Evolutionary conservation across 2,329 filamentous ascomycete species (phyloP).

Genomic region (Annulohypoxylon truncatum): DNA sequence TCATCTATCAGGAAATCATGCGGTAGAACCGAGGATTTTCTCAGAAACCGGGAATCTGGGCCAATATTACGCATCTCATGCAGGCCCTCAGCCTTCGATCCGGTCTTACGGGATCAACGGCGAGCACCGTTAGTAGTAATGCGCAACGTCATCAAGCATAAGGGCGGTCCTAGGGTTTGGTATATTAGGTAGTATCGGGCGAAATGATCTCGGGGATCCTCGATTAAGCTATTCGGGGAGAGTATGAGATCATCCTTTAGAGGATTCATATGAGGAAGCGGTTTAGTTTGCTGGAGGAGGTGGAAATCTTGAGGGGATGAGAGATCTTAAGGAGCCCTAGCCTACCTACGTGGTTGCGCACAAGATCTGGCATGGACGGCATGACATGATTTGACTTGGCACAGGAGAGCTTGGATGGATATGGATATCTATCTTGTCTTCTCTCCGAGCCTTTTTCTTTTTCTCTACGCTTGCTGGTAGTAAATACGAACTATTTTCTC

Average conservation of each 20-base stretch:
- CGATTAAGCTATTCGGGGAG: neutral
- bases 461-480: conserved; percentile 32
- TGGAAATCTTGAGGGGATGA: conserved; percentile 7
- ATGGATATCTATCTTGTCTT: conserved; percentile 35
- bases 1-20: conserved; percentile 98
- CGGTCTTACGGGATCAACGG: neutral
- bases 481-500: conserved; percentile 26
- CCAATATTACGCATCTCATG: conserved; percentile 9
- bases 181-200: conserved; percentile 11
- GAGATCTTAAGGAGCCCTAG: neutral
- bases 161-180: neutral
- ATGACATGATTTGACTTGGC: conserved; percentile 6
- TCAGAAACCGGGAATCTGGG: conserved; percentile 8
- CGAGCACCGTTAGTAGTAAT: neutral
- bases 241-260: conserved; percentile 4
- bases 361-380: conserved; percentile 7
- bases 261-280: conserved; percentile 1
- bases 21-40: conserved; percentile 54
- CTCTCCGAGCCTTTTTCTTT: conserved; percentile 18
- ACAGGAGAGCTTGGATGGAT: conserved; percentile 30
- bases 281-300: neutral
- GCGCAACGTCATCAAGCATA: neutral
- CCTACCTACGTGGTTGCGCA: neutral
- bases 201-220: conserved; percentile 7
- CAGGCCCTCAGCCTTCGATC: conserved; percentile 2